Percentiles rank a stretch among this genome's conserved stretches.
Evolutionary conservation across 1,284 basidiomycete genomes (phyloP).

Genomic region (Heterobasidion occidentale): DNA sequence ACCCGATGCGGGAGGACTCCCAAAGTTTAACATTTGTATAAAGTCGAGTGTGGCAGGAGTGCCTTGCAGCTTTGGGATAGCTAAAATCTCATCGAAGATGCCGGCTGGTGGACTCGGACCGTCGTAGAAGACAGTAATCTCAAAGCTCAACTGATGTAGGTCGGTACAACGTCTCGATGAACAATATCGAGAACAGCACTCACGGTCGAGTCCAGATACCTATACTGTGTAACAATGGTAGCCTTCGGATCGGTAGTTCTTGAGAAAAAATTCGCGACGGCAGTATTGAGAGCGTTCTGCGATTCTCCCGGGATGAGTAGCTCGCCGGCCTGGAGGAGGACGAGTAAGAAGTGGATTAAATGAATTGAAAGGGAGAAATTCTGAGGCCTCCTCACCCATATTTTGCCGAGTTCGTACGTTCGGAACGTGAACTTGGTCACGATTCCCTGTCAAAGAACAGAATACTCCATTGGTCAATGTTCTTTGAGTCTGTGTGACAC

Average conservation of each 20-base stretch:
- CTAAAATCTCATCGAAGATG: constrained; percentile 9
- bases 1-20: constrained; percentile 23
- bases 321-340: background rate
- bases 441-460: background rate
- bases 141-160: background rate
- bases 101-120: constrained; percentile 4
- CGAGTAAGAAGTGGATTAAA: background rate
- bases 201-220: constrained; percentile 22
- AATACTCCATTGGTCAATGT: background rate
- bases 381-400: background rate
- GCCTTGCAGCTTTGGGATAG: background rate
- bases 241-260: background rate
- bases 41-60: constrained; percentile 23
- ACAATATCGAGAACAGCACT: background rate
- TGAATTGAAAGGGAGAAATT: background rate
- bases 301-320: background rate
- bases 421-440: constrained; percentile 2
- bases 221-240: background rate
- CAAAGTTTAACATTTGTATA: constrained; percentile 27
- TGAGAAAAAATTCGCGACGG: constrained; percentile 1
- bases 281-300: constrained; percentile 1
- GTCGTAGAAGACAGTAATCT: constrained; percentile 6
- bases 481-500: background rate
- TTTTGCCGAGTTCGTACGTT: constrained; percentile 1
- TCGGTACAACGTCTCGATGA: background rate